Evolutionary conservation across 352 stramenopile species (phyloP).

Genomic region (Pythium volutum): DNA sequence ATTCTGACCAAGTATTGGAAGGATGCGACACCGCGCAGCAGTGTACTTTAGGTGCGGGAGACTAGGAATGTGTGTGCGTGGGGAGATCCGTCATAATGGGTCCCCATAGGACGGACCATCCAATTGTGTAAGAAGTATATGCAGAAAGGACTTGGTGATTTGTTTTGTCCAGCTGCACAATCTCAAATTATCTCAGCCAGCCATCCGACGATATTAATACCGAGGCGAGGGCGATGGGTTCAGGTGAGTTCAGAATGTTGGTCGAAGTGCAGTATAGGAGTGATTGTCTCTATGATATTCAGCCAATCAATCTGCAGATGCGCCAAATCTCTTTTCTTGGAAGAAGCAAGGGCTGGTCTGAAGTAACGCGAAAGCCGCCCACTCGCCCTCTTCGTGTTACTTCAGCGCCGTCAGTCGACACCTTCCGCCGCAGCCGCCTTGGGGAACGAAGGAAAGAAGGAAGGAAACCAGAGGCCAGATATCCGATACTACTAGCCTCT

Average conservation of each 20-base stretch:
- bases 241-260: slow-evolving; percentile 8
- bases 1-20: too few relatives aligned
- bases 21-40: too few relatives aligned
- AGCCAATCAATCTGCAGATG: slow-evolving; percentile 2
- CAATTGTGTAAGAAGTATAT: too few relatives aligned
- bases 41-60: too few relatives aligned
- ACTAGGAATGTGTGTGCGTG: too few relatives aligned
- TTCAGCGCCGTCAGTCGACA: slow-evolving; percentile 4
- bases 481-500: not conserved
- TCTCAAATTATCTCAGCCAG: too few relatives aligned
- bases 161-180: too few relatives aligned
- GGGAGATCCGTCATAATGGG: too few relatives aligned
- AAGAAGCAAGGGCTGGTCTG: slow-evolving; percentile 11
- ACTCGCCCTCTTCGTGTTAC: slow-evolving; percentile 7
- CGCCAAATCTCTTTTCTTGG: slow-evolving; percentile 1
- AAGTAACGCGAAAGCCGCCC: slow-evolving; percentile 16
- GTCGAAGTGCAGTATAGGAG: slow-evolving; percentile 4
- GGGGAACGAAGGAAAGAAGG: slow-evolving; percentile 7
- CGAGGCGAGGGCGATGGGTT: not conserved
- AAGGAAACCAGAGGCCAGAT: slow-evolving; percentile 2
- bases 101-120: too few relatives aligned
- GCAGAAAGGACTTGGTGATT: too few relatives aligned
- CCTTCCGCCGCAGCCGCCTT: not conserved
- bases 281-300: slow-evolving; percentile 7
- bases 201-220: too few relatives aligned